Percentiles rank a stretch among this genome's conserved stretches.
These are phyloP conservation scores for Neurospora sp. DNA, from an alignment of 495 filamentous ascomycete species.

Conservation along the genomic window DNA sequence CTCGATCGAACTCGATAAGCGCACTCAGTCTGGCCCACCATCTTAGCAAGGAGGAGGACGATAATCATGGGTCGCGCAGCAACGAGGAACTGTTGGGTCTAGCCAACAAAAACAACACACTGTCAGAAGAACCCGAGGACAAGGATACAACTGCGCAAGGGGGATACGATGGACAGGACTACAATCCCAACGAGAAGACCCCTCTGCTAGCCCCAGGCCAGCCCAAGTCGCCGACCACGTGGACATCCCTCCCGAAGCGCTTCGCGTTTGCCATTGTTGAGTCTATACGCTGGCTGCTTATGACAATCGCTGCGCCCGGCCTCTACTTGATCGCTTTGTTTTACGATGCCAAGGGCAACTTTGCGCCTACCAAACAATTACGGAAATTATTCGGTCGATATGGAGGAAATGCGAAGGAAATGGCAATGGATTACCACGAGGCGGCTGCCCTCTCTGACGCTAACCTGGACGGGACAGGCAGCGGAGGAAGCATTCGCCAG, in stretches of 20 bases:
- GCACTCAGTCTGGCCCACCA: slow-evolving; percentile 35
- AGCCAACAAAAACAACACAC: slow-evolving; percentile 25
- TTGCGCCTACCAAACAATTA: slow-evolving; percentile 58
- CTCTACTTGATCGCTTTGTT: slow-evolving; percentile 73
- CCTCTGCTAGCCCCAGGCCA: slow-evolving; percentile 43
- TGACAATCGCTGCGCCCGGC: slow-evolving; percentile 66
- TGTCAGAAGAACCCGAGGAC: slow-evolving; percentile 22
- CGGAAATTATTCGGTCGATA: slow-evolving; percentile 45
- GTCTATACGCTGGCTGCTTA: slow-evolving; percentile 64
- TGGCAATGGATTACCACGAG: slow-evolving; percentile 29
- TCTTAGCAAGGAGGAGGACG: slow-evolving; percentile 33
- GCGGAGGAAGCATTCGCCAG: slow-evolving; percentile 8
- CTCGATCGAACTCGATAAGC: slow-evolving; percentile 57
- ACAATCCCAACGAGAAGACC: slow-evolving; percentile 50
- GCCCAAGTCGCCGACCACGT: slow-evolving; percentile 21
- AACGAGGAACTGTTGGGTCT: slow-evolving; percentile 6
- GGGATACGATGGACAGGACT: slow-evolving; percentile 7
- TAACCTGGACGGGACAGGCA: slow-evolving; percentile 7
- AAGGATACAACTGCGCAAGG: slow-evolving; percentile 2
- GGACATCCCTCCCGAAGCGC: slow-evolving; percentile 49
- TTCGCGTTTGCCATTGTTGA: slow-evolving; percentile 48
- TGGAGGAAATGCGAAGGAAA: slow-evolving; percentile 25
- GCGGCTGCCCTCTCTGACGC: slow-evolving; percentile 24
- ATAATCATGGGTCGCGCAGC: slow-evolving; percentile 1
- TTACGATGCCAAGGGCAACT: slow-evolving; percentile 68